Evolutionary conservation across 495 filamentous ascomycete species (phyloP).

Genomic region (Lepidopterella palustris): DNA sequence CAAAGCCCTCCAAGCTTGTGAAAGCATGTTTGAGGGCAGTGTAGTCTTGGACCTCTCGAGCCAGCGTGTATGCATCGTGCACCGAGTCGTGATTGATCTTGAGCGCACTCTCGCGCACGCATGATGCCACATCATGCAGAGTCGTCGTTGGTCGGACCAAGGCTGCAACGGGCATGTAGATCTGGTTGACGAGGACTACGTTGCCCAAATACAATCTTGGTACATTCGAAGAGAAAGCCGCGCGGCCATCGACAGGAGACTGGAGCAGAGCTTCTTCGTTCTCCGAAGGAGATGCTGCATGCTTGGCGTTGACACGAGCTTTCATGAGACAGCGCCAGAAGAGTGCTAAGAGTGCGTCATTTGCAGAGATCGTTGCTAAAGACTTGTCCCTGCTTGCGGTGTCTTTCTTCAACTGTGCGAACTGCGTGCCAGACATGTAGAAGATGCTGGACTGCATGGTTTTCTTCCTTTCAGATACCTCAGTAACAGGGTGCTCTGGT

Average conservation of each 20-base stretch:
- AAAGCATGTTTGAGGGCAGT: slow-evolving; percentile 25
- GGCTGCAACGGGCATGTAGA: slow-evolving; percentile 27
- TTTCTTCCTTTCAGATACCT: too few species aligned
- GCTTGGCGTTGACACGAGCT: too few species aligned
- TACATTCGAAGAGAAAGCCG: slow-evolving; percentile 32
- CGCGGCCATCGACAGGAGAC: slow-evolving; percentile 32
- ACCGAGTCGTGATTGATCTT: slow-evolving; percentile 28
- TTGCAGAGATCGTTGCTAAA: too few species aligned
- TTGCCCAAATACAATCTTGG: slow-evolving; percentile 37
- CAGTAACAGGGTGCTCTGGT: too few species aligned
- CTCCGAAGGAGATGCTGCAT: too few species aligned
- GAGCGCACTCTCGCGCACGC: slow-evolving; percentile 23
- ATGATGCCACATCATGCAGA: slow-evolving; percentile 27
- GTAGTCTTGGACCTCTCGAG: slow-evolving; percentile 30
- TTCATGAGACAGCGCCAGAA: slow-evolving; percentile 35
- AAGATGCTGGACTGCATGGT: too few species aligned
- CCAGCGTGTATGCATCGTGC: slow-evolving; percentile 35
- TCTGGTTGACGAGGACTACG: slow-evolving; percentile 30
- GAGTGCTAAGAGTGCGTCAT: slow-evolving; percentile 8
- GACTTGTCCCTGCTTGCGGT: too few species aligned
- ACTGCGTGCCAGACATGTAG: too few species aligned
- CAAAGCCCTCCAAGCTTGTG: slow-evolving; percentile 14
- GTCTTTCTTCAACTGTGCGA: neutral
- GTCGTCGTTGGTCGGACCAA: slow-evolving; percentile 32
- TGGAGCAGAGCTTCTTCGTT: slow-evolving; percentile 36